phyloP scores from a whole-genome alignment of 345 rosid genomes.

The Eucalyptus pumila region DNA sequence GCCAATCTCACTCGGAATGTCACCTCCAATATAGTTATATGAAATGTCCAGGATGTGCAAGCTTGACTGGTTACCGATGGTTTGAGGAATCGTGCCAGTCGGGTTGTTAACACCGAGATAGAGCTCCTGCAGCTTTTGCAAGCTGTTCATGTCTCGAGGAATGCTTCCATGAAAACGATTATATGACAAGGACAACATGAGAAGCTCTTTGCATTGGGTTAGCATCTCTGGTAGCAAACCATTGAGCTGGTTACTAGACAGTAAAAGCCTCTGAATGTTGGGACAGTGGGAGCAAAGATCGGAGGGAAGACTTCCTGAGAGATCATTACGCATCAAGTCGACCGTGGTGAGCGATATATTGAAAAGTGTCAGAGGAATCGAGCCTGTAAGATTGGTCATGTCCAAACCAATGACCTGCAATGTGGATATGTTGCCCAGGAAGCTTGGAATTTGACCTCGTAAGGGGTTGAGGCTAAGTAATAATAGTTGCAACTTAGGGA shows the following conservation, averaged over 20 bases:
- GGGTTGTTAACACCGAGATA: rapidly evolving
- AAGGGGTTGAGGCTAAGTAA: neutral
- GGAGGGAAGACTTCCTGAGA: neutral
- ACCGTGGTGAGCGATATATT: neutral
- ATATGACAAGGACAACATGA: rapidly evolving
- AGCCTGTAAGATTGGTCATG: neutral
- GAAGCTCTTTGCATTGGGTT: neutral
- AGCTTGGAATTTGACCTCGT: neutral
- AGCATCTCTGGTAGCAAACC: neutral
- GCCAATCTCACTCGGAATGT: neutral
- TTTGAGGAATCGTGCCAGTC: neutral
- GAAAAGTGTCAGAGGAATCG: neutral
- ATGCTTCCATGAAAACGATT: neutral
- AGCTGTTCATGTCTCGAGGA: neutral
- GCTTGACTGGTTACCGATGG: neutral
- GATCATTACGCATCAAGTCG: neutral
- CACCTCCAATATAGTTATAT: neutral
- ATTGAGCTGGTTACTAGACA: rapidly evolving
- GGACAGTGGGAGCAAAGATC: neutral
- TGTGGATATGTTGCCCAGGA: neutral
- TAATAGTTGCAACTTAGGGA: neutral
- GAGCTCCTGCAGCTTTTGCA: neutral
- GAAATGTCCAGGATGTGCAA: neutral
- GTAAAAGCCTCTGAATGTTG: rapidly evolving
- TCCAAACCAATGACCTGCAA: neutral